Evolutionary conservation across 164 flowering plant genomes (phyloP), one percentile per base, ranked within the genome.

Genomic region (Chloranthus sessilifolius): DNA sequence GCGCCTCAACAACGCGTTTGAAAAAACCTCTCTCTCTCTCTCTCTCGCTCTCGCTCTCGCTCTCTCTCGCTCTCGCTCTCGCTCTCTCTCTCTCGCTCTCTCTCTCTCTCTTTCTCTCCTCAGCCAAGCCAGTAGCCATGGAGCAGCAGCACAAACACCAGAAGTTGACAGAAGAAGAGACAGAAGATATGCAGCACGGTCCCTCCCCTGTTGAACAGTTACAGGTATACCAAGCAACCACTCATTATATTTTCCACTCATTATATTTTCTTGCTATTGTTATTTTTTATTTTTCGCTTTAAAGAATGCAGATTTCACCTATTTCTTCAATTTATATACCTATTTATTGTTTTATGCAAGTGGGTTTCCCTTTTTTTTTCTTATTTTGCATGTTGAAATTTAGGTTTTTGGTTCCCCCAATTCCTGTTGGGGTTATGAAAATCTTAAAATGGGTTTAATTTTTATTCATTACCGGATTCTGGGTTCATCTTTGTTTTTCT

Each of bases 191-290:
- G 12, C 91, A 80, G 47, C 88, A 82, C 33, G 98, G 98, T 34
- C 96, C 96, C 47, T 70, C 68, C 47, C 95, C 83, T 3, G 72
- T 91, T 6, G 96, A 87, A 56, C 92, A 85, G 57, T 92, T 91
- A 60, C 98, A 83, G 98, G 98, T 85, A 34, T n/a, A n/a, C n/a
- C n/a, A n/a, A n/a, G n/a, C n/a, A n/a, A n/a, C n/a, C 9, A 0
- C 17, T 5, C 17, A 21, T 47, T 15, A 27, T 21, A 17, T 21
- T 53, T 39, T 35, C 2, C n/a, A n/a, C n/a, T n/a, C n/a, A n/a
- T n/a, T n/a, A n/a, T n/a, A n/a, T n/a, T n/a, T 17, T 37, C 5
- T 23, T 3, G 20, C 22, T 30, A 26, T 12, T 19, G 2, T 19
- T 15, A 11, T 43, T 30, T 23, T 31, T 15, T 19, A 0, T 1